phyloP scores from a whole-genome alignment of 805 yeast genomes.

The Yamadazyma phyllophila region DNA sequence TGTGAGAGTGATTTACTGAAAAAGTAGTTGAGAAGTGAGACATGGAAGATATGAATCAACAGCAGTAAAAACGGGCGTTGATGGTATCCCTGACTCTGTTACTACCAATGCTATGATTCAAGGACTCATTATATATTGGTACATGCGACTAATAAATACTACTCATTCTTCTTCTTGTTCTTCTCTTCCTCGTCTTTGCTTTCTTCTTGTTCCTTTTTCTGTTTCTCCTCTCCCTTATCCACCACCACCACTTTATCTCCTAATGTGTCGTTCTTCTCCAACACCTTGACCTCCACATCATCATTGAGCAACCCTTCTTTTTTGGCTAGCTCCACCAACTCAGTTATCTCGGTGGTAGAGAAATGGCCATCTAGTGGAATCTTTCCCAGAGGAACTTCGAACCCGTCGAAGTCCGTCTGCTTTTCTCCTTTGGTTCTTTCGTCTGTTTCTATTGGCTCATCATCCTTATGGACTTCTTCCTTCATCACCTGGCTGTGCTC shows the following conservation, averaged over 20 bases:
- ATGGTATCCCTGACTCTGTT: too few species aligned
- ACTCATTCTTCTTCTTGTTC: conserved; percentile 2
- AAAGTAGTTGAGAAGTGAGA: too few species aligned
- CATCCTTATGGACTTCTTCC: conserved; percentile 1
- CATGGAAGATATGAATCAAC: too few species aligned
- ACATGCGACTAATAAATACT: background rate
- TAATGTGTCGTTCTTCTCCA: conserved; percentile 18
- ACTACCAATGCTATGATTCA: too few species aligned
- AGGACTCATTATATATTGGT: too few species aligned
- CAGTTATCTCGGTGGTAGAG: conserved; percentile 31
- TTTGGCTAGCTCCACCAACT: conserved; percentile 30
- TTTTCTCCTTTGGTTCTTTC: conserved; percentile 7
- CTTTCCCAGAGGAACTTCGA: conserved; percentile 35
- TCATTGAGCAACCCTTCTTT: conserved; percentile 27
- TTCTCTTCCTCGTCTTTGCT: conserved; percentile 2
- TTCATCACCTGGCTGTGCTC: conserved; percentile 4
- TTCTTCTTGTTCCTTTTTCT: conserved; percentile 12
- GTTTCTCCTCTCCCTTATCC: conserved; percentile 26
- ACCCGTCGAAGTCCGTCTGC: conserved; percentile 31
- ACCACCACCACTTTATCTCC: conserved; percentile 32
- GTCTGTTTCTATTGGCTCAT: background rate
- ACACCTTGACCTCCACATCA: conserved; percentile 25
- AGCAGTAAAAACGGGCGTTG: too few species aligned
- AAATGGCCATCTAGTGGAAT: conserved; percentile 43
- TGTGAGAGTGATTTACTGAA: too few species aligned